Conservation (phyloP, 805 yeast genomes). For the Cephaloascus fragrans region DNA sequence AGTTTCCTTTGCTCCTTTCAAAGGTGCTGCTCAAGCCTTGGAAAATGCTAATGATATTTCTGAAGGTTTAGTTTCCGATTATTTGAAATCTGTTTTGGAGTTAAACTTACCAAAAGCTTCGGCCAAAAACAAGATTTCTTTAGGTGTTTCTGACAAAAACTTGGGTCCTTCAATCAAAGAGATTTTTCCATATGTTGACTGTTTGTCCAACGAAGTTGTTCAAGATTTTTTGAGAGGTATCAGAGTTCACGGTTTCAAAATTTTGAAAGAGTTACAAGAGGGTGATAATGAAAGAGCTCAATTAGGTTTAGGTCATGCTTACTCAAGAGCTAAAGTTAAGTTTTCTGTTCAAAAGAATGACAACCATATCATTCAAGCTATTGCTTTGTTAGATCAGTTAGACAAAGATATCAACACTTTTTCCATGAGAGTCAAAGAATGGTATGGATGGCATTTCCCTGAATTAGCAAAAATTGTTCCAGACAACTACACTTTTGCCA, state of each 20-base stretch:
- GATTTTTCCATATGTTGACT: slow-evolving; percentile 77
- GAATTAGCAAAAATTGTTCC: slow-evolving; percentile 95
- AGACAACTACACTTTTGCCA: slow-evolving; percentile 94
- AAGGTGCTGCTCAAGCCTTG: slow-evolving; percentile 98
- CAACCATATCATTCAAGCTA: slow-evolving; percentile 98
- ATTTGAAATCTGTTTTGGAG: slow-evolving; percentile 81
- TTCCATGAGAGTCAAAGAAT: slow-evolving; percentile 98
- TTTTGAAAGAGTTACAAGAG: slow-evolving; percentile 82
- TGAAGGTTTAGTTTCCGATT: slow-evolving; percentile 93
- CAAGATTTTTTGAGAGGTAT: slow-evolving; percentile 95
- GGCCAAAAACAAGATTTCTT: slow-evolving; percentile 49
- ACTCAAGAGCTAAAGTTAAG: slow-evolving; percentile 98
- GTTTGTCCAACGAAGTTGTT: slow-evolving; percentile 82
- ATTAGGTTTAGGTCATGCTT: slow-evolving; percentile 97
- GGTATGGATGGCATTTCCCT: slow-evolving; percentile 99
- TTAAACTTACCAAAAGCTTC: slow-evolving; percentile 78
- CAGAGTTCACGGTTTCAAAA: slow-evolving; percentile 81
- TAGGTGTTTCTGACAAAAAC: slow-evolving; percentile 91
- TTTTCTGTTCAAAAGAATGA: slow-evolving; percentile 97
- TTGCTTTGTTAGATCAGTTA: slow-evolving; percentile 90
- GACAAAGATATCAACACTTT: slow-evolving; percentile 97
- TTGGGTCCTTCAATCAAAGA: slow-evolving; percentile 97
- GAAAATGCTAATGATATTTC: slow-evolving; percentile 97
- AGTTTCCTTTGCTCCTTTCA: slow-evolving; percentile 94
- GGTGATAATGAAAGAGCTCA: slow-evolving; percentile 98